Percentiles rank a stretch among this genome's conserved stretches.
These are phyloP conservation scores for Candida corydali DNA, from an alignment of 805 yeast genomes.

Conservation along the genomic window DNA sequence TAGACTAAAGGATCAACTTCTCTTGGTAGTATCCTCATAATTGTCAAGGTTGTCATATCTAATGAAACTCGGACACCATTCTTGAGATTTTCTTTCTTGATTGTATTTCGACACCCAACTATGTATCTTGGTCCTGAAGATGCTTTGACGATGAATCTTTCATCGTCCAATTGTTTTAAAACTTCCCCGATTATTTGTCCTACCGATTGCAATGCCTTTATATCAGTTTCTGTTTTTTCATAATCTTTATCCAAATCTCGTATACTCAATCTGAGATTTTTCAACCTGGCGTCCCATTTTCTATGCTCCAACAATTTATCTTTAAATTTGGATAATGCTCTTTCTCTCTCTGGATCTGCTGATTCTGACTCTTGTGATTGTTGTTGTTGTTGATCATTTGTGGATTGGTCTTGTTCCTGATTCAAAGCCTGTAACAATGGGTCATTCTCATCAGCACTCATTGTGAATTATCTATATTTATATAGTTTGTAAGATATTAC, in stretches of 20 bases:
- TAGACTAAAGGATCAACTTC: slow-evolving; percentile 98
- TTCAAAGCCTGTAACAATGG: slow-evolving; percentile 71
- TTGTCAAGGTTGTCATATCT: slow-evolving; percentile 96
- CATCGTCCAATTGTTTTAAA: slow-evolving; percentile 90
- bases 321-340: slow-evolving; percentile 74
- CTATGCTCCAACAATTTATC: slow-evolving; percentile 88
- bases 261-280: slow-evolving; percentile 76
- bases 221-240: slow-evolving; percentile 94
- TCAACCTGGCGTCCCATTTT: slow-evolving; percentile 88
- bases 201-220: slow-evolving; percentile 93
- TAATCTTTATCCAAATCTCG: slow-evolving; percentile 78
- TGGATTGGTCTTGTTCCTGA: slow-evolving; percentile 23
- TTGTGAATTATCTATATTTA: slow-evolving; percentile 11
- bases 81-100: slow-evolving; percentile 74
- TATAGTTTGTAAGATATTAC: no score
- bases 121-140: slow-evolving; percentile 96
- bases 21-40: slow-evolving; percentile 94
- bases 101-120: slow-evolving; percentile 94
- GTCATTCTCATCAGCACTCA: slow-evolving; percentile 62
- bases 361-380: slow-evolving; percentile 14
- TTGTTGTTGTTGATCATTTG: slow-evolving; percentile 11
- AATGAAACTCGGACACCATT: slow-evolving; percentile 96
- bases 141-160: slow-evolving; percentile 92
- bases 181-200: slow-evolving; percentile 98
- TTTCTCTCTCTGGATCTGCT: slow-evolving; percentile 67